Percentiles rank a stretch among this genome's conserved stretches.
phyloP scores from a whole-genome alignment of 164 flowering plant genomes.

The Saururus chinensis region DNA sequence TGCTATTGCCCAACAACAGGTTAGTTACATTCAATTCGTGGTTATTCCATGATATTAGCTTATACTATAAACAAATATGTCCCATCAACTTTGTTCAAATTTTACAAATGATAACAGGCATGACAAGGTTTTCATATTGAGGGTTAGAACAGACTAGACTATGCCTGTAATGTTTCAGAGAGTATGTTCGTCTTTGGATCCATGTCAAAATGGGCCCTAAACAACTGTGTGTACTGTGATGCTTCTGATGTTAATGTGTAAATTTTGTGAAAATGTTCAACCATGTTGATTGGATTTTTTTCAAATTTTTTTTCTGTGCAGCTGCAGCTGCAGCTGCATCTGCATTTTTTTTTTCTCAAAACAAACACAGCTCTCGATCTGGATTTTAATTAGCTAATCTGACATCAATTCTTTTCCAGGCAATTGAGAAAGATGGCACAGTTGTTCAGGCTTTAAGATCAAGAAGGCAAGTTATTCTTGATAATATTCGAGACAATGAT shows the following conservation, averaged over 20 bases:
- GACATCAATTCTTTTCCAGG: slow-evolving; percentile 22
- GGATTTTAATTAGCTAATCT: background rate
- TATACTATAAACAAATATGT: background rate
- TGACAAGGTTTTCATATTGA: background rate
- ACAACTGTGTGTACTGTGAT: background rate
- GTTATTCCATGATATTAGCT: background rate
- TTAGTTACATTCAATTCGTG: slow-evolving; percentile 7
- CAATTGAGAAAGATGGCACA: slow-evolving; percentile 52
- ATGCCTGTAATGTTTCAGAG: background rate
- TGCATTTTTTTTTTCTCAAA: background rate
- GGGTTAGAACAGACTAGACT: background rate
- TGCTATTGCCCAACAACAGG: slow-evolving; percentile 77
- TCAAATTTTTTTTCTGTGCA: too few species aligned
- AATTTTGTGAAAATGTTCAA: too few species aligned
- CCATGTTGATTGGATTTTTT: too few species aligned
- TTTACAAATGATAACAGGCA: too few species aligned
- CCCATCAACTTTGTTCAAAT: too few species aligned
- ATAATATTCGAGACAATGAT: slow-evolving; percentile 91
- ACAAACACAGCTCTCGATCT: too few species aligned
- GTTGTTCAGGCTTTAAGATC: slow-evolving; percentile 51
- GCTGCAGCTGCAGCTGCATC: too few species aligned
- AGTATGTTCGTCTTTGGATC: background rate
- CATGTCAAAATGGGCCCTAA: background rate
- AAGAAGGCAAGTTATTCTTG: slow-evolving; percentile 77
- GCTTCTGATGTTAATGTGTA: too few species aligned